Percentiles rank a stretch among this genome's conserved stretches.
Evolutionary conservation across 1,284 basidiomycete species (phyloP).

Genomic region (Ganoderma lingzhi): DNA sequence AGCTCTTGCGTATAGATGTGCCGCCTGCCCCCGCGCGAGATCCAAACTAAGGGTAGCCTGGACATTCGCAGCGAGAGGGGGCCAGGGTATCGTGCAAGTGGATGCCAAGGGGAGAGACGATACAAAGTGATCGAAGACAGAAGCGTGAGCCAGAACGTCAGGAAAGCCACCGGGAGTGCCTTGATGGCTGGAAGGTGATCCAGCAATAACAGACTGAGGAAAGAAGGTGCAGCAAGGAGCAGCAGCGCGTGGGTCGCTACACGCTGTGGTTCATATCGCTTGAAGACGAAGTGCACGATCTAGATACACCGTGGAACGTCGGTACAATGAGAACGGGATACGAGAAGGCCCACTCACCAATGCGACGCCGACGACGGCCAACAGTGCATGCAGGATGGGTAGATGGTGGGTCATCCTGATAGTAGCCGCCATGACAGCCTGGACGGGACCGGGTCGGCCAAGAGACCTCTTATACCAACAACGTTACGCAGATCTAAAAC

Average conservation of each 20-base stretch:
- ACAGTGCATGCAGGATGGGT: constrained; percentile 21
- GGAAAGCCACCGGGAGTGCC: constrained; percentile 20
- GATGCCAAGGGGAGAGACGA: constrained; percentile 32
- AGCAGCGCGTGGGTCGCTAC: constrained; percentile 21
- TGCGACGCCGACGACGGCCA: constrained; percentile 22
- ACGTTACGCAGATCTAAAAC: constrained; percentile 4
- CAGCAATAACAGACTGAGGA: constrained; percentile 20
- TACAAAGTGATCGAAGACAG: constrained; percentile 22
- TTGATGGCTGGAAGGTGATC: constrained; percentile 21
- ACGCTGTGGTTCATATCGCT: constrained; percentile 29
- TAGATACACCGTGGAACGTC: constrained; percentile 12
- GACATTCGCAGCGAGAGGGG: constrained; percentile 23
- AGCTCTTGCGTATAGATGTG: constrained; percentile 31
- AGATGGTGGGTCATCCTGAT: constrained; percentile 20
- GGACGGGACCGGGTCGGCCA: not conserved
- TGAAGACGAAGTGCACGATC: constrained; percentile 31
- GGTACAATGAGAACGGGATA: constrained; percentile 5
- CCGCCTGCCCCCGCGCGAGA: constrained; percentile 29
- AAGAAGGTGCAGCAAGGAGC: constrained; percentile 22
- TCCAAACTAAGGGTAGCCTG: constrained; percentile 25
- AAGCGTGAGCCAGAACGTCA: constrained; percentile 24
- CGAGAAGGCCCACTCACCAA: constrained; percentile 22
- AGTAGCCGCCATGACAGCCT: constrained; percentile 1
- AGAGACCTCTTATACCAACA: constrained; percentile 10
- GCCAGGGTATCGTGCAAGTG: constrained; percentile 29